Base-by-base conservation (phyloP, 164 flowering plant species). In the Tetrastigma voinierianum region DNA sequence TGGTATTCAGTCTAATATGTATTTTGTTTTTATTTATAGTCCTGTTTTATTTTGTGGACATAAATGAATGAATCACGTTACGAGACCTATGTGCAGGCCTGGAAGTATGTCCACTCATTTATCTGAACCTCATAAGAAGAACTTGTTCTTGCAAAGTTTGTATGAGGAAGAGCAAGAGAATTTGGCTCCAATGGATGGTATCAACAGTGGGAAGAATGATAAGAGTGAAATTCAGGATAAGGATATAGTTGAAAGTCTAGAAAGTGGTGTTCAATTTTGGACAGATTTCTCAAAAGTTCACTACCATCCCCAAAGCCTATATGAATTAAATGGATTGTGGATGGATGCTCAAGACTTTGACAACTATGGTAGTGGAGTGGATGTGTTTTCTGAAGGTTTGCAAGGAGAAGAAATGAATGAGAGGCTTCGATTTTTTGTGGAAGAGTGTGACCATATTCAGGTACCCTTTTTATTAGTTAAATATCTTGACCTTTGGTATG, bases 221-320 rank as follows among this genome's bases (percentile, higher is more conserved):
- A 45, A 15, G 23, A 70, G 55, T 40, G 80, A 81, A 63, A 69
- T 74, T 64, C 74, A 71, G 66, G 97, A 92, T 66, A 76, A 80
- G 66, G 91, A 89, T 64, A 78, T 88, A 45, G 88, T 93, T 62
- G 84, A 82, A 43, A 71, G 74, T 77, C 76, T 92, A 67, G 91
- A 92, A 66, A 82, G 78, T 57, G 78, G 53, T 60, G 91, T 90
- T 59, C 74, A 84, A 18, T 92, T 45, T 76, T 95, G 98, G 99
- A 88, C 99, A 17, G 99, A 95, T 75, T 95, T 76, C 77, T 89
- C 99, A 57, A 92, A 95, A 78, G 97, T 88, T 57, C 96, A 95
- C 58, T 93, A 85, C 74, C 99, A 95, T 81, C 98, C 93, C 11
- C 90, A 76, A 66, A 95, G 96, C 79, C 60, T 90, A 14, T 88